Percentiles rank a stretch among this genome's conserved stretches.
phyloP scores from a whole-genome alignment of 257 asterid genomes.

The Jacaranda mimosifolia region DNA sequence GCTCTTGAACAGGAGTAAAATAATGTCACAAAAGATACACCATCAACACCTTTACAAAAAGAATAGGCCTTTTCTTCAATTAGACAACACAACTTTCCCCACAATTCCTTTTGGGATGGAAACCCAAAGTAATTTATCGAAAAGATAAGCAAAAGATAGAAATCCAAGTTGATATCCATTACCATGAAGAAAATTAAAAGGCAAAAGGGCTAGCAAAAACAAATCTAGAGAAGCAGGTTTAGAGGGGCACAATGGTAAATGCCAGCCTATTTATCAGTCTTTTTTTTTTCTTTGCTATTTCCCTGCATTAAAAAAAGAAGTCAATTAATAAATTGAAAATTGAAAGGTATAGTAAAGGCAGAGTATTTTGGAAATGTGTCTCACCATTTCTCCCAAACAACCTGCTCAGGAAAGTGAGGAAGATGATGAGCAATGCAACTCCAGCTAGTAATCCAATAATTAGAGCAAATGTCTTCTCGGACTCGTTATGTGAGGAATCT shows the following conservation, averaged over 20 bases:
- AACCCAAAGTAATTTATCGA: slow-evolving; percentile 31
- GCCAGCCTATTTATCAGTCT: neutral
- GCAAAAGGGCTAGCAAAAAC: slow-evolving; percentile 36
- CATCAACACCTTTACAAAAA: slow-evolving; percentile 13
- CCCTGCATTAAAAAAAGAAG: slow-evolving; percentile 57
- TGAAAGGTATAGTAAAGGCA: no score
- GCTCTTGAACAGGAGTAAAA: neutral
- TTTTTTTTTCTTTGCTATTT: slow-evolving; percentile 44
- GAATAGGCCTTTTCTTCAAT: neutral
- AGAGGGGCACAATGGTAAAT: slow-evolving; percentile 7
- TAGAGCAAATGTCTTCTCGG: slow-evolving; percentile 83
- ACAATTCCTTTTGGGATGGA: slow-evolving; percentile 23
- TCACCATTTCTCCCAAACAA: slow-evolving; percentile 63
- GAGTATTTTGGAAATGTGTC: neutral
- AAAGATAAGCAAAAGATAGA: slow-evolving; percentile 29
- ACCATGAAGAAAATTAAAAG: slow-evolving; percentile 30
- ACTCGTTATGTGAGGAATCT: slow-evolving; percentile 64
- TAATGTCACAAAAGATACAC: slow-evolving; percentile 5
- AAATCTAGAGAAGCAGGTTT: slow-evolving; percentile 17
- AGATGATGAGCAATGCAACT: slow-evolving; percentile 65
- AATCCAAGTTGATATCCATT: slow-evolving; percentile 39
- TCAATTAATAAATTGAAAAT: neutral
- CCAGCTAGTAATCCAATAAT: slow-evolving; percentile 80
- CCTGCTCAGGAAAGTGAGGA: slow-evolving; percentile 72
- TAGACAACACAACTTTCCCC: slow-evolving; percentile 11